Evolutionary conservation across 768 basidiomycete genomes (phyloP).

Genomic region (Kwoniella dendrophila): DNA sequence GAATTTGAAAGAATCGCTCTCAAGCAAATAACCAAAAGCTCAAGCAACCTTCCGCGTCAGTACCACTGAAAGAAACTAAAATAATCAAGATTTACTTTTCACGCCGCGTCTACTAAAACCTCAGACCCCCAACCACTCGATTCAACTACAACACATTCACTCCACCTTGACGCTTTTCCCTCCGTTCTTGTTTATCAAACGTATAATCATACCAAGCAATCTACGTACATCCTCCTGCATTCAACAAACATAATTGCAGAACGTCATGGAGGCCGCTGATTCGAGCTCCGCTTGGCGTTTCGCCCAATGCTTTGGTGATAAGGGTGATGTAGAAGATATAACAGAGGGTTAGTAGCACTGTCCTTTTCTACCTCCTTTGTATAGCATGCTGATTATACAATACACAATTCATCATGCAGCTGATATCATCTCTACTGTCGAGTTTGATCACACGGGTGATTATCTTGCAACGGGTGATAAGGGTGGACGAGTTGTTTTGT

Average conservation of each 20-base stretch:
- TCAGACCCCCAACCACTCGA: conserved; percentile 3
- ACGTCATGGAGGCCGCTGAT: conserved; percentile 43
- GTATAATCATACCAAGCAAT: neutral
- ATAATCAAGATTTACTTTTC: neutral
- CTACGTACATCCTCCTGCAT: neutral
- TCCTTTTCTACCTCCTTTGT: conserved; percentile 18
- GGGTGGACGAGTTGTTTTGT: conserved; percentile 96
- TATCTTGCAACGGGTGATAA: conserved; percentile 99
- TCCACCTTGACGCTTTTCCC: conserved; percentile 2
- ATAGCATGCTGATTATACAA: conserved; percentile 7
- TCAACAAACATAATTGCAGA: neutral
- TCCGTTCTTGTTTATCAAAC: neutral
- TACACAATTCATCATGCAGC: conserved; percentile 67
- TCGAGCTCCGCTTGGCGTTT: conserved; percentile 78
- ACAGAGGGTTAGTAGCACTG: conserved; percentile 79
- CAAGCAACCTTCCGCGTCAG: no score
- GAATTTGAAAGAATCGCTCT: no score
- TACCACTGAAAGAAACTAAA: no score
- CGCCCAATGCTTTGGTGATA: conserved; percentile 99
- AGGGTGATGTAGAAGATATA: conserved; percentile 92
- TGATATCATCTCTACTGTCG: conserved; percentile 99
- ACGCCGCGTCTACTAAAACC: conserved; percentile 1
- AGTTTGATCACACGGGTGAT: conserved; percentile 98
- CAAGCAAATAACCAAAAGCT: no score
- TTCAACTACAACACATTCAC: conserved; percentile 1